Evolutionary conservation across 176 grass and related monocot genomes (phyloP).

Genomic region (Carex myosuroides): DNA sequence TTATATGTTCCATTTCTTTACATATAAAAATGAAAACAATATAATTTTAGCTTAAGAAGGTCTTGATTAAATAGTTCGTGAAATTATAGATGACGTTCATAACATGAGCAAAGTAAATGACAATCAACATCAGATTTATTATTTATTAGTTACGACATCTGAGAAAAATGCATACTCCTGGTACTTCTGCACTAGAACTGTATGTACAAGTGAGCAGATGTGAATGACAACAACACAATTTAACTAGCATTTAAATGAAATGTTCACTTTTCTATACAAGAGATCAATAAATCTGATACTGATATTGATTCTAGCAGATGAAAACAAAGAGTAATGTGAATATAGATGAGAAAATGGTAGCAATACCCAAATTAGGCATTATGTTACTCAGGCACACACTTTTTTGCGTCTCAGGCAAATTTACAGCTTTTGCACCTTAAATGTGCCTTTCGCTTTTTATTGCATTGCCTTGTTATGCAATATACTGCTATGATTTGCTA

Average conservation of each 20-base stretch:
- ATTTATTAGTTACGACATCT: background rate
- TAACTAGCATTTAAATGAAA: background rate
- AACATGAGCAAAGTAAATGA: background rate
- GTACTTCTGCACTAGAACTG: background rate
- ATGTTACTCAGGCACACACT: background rate
- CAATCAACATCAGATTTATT: background rate
- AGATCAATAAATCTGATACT: background rate
- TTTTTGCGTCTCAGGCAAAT: background rate
- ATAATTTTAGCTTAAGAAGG: background rate
- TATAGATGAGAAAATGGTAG: background rate
- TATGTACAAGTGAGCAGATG: background rate
- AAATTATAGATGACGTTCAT: background rate
- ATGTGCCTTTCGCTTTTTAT: background rate
- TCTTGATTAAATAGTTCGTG: background rate
- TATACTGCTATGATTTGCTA: background rate
- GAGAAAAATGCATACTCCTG: background rate
- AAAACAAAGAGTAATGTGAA: background rate
- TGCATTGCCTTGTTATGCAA: background rate
- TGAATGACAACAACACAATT: background rate
- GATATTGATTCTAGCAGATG: background rate
- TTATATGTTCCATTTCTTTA: background rate
- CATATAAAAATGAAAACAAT: background rate
- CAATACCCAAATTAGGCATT: background rate
- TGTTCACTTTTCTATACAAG: background rate
- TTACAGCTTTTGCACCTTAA: background rate